Conservation (phyloP, 768 basidiomycete genomes). For the Suillus subalutaceus region DNA sequence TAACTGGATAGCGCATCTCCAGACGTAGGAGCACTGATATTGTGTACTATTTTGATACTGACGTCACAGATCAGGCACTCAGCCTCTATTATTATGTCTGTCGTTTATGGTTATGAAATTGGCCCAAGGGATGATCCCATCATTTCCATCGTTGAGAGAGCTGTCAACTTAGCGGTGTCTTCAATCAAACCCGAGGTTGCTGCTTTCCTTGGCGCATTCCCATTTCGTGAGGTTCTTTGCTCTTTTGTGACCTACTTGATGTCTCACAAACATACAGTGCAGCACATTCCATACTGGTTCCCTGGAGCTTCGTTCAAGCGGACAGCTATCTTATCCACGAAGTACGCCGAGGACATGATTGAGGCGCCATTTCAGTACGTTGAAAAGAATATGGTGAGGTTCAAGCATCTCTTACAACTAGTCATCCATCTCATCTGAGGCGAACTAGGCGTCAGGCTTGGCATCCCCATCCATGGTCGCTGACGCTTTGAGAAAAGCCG, state of each 20-base stretch:
- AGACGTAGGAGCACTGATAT: slow-evolving; percentile 22
- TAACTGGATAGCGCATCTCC: slow-evolving; percentile 23
- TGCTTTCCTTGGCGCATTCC: slow-evolving; percentile 39
- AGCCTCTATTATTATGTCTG: slow-evolving; percentile 31
- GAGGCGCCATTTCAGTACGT: slow-evolving; percentile 37
- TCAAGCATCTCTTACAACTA: background rate
- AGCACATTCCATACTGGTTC: slow-evolving; percentile 41
- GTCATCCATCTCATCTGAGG: background rate
- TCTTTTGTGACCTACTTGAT: background rate
- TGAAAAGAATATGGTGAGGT: slow-evolving; percentile 35
- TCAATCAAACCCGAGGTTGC: slow-evolving; percentile 32
- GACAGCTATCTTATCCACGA: slow-evolving; percentile 25
- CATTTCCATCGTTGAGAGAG: slow-evolving; percentile 27
- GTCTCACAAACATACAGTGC: slow-evolving; percentile 26
- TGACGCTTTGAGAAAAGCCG: slow-evolving; percentile 21
- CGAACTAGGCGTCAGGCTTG: slow-evolving; percentile 26
- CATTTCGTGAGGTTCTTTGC: slow-evolving; percentile 33
- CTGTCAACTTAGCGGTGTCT: slow-evolving; percentile 23
- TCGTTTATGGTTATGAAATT: slow-evolving; percentile 34
- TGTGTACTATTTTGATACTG: background rate
- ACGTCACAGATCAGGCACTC: slow-evolving; percentile 22
- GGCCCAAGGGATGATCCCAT: slow-evolving; percentile 29
- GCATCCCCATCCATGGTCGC: slow-evolving; percentile 32
- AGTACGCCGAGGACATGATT: slow-evolving; percentile 24
- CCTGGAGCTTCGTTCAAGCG: slow-evolving; percentile 42